These are phyloP conservation scores for Candida gigantensis DNA, from an alignment of 1,139 yeast genomes.

Conservation along the genomic window DNA sequence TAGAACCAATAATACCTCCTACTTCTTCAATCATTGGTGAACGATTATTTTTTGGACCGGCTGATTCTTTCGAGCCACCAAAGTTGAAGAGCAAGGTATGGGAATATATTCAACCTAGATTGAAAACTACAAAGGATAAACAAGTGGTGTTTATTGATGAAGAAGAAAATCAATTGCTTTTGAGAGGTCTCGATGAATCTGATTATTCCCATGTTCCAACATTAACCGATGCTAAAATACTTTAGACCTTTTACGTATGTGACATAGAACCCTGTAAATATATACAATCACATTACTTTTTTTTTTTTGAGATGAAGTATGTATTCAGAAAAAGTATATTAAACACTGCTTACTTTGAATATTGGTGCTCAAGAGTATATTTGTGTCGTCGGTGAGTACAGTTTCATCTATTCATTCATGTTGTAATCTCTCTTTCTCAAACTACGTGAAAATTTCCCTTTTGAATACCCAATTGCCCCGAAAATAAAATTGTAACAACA, in stretches of 20 bases:
- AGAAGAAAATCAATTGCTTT: conserved; percentile 9
- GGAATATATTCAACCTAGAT: conserved; percentile 28
- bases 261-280: conserved; percentile 1
- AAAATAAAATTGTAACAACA: too few species aligned
- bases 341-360: too few species aligned
- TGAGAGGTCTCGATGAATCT: conserved; percentile 7
- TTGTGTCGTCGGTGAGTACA: too few species aligned
- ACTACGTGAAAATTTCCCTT: too few species aligned
- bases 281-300: too few species aligned
- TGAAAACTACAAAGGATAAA: conserved; percentile 20
- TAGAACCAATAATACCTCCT: conserved; percentile 45
- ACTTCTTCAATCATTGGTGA: conserved; percentile 28
- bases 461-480: too few species aligned
- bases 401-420: too few species aligned
- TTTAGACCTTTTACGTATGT: conserved; percentile 1
- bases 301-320: too few species aligned
- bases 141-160: conserved; percentile 16
- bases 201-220: conserved; percentile 5
- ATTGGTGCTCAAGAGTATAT: too few species aligned
- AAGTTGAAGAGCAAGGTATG: conserved; percentile 37
- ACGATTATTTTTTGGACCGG: conserved; percentile 28
- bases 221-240: conserved; percentile 5
- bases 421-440: too few species aligned
- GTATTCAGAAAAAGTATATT: too few species aligned
- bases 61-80: conserved; percentile 20